These are phyloP conservation scores for Sphaerulina vaccinii DNA, from an alignment of 2,329 filamentous ascomycete species.

Conservation along the genomic window DNA sequence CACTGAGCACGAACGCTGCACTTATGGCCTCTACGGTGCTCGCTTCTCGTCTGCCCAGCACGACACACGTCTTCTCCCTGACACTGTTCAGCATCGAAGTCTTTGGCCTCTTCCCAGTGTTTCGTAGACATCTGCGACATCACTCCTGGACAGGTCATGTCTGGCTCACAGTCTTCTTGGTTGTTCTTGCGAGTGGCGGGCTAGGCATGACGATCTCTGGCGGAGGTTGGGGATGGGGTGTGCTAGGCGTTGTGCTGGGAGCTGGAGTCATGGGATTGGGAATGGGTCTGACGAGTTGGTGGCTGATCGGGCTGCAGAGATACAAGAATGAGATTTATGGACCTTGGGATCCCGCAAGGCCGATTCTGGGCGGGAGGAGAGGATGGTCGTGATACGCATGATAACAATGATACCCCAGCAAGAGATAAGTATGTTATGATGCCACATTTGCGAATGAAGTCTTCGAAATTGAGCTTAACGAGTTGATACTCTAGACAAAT, in stretches of 20 bases:
- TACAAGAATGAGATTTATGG: conserved; percentile 99
- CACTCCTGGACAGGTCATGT: conserved; percentile 80
- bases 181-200: conserved; percentile 76
- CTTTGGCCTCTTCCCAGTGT: conserved; percentile 96
- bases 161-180: conserved; percentile 69
- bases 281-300: conserved; percentile 96
- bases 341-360: conserved; percentile 93
- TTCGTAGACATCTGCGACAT: conserved; percentile 81
- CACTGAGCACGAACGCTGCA: conserved; percentile 88
- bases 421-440: background rate
- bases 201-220: conserved; percentile 62
- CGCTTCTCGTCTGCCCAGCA: conserved; percentile 82
- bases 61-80: conserved; percentile 89
- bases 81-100: conserved; percentile 97
- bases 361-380: conserved; percentile 49
- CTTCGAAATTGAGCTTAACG: too few species aligned
- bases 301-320: conserved; percentile 93
- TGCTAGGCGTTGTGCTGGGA: conserved; percentile 74
- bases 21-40: conserved; percentile 95
- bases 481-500: too few species aligned
- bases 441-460: too few species aligned
- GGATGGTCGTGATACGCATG: conserved; percentile 7
- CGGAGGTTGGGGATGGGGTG: conserved; percentile 55
- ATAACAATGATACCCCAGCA: background rate
- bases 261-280: conserved; percentile 70